phyloP scores from a whole-genome alignment of 2,329 filamentous ascomycete species.

The Pseudogymnoascus sp. region DNA sequence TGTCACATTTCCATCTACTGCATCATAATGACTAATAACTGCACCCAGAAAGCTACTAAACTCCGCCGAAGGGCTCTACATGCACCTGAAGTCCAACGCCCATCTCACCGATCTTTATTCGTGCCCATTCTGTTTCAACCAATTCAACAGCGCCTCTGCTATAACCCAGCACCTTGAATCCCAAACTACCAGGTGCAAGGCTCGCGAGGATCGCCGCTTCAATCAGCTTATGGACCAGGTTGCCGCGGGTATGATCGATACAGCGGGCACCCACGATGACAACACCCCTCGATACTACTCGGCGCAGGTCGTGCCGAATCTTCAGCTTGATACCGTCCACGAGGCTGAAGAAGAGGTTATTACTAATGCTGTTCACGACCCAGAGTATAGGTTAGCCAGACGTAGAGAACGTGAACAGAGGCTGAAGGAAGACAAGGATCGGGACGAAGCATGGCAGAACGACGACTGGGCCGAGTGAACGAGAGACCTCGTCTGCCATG shows the following conservation, averaged over 20 bases:
- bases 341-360: background rate
- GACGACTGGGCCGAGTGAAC: background rate
- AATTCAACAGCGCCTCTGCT: background rate
- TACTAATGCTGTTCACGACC: background rate
- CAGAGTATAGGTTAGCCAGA: background rate
- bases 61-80: background rate
- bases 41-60: background rate
- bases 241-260: background rate
- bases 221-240: background rate
- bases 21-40: background rate
- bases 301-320: background rate
- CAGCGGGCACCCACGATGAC: background rate
- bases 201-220: background rate
- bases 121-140: background rate
- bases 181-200: background rate
- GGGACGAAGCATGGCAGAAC: background rate
- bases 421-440: background rate
- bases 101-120: background rate
- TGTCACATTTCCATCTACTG: background rate
- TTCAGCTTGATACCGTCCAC: background rate
- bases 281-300: background rate
- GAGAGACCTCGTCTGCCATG: background rate
- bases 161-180: background rate
- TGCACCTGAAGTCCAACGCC: background rate
- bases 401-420: background rate